Evolutionary conservation across 192 early-diverging fungal species (phyloP).

Genomic region (Coemansia furcata): DNA sequence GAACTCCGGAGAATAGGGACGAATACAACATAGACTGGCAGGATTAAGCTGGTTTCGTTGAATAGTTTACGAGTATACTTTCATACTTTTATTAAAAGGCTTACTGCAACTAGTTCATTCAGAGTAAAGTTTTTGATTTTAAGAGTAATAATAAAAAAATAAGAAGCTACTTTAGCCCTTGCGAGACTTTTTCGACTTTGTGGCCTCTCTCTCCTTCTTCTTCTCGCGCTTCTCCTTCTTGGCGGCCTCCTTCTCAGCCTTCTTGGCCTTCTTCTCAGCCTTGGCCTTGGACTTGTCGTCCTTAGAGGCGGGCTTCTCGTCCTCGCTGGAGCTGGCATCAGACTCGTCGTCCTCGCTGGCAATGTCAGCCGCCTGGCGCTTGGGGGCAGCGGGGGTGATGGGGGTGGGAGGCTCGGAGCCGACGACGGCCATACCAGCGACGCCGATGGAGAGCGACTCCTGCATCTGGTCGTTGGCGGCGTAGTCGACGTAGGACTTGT

Average conservation of each 20-base stretch:
- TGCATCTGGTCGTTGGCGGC: slow-evolving; percentile 16
- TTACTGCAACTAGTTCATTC: no score
- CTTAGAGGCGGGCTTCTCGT: slow-evolving; percentile 8
- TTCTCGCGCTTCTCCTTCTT: slow-evolving; percentile 39
- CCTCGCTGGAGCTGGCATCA: slow-evolving; percentile 31
- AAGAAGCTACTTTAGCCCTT: slow-evolving; percentile 20
- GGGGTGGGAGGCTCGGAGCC: slow-evolving; percentile 1
- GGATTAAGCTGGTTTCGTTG: no score
- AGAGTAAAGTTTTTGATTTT: neutral
- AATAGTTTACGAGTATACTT: no score
- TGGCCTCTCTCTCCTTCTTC: slow-evolving; percentile 32
- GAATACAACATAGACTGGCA: no score
- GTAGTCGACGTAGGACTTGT: slow-evolving; percentile 73
- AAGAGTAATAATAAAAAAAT: neutral
- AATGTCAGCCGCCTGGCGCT: slow-evolving; percentile 37
- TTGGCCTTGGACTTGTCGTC: slow-evolving; percentile 6
- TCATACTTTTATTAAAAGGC: no score
- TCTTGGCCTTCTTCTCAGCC: slow-evolving; percentile 24
- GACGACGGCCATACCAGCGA: neutral
- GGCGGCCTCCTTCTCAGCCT: slow-evolving; percentile 25
- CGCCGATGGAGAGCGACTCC: neutral
- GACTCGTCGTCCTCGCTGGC: slow-evolving; percentile 27
- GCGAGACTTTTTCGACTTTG: slow-evolving; percentile 39
- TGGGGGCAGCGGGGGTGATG: slow-evolving; percentile 5
- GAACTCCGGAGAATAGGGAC: no score